Evolutionary conservation across 352 stramenopile genomes (phyloP).

Genomic region (Phytophthora fragariaefolia): DNA sequence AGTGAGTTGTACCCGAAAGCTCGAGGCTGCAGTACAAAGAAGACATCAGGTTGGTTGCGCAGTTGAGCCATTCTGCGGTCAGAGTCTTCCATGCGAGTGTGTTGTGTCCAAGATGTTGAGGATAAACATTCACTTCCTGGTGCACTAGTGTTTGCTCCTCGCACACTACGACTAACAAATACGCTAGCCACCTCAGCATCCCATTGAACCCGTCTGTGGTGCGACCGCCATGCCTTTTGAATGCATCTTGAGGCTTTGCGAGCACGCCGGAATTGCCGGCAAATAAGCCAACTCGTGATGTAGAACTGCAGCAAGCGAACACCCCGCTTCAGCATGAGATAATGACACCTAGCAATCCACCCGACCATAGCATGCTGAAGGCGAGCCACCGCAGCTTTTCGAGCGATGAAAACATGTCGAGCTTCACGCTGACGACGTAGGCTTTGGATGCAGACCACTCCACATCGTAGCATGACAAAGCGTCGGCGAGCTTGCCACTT

Average conservation of each 20-base stretch:
- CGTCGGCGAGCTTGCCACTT: constrained; percentile 47
- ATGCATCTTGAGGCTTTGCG: constrained; percentile 39
- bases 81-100: constrained; percentile 76
- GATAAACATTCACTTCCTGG: constrained; percentile 15
- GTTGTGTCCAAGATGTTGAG: constrained; percentile 44
- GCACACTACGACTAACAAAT: constrained; percentile 39
- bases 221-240: constrained; percentile 50
- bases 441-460: constrained; percentile 56
- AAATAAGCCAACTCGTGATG: constrained; percentile 62
- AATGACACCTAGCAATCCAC: constrained; percentile 55
- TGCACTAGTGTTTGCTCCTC: constrained; percentile 6
- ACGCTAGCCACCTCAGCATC: constrained; percentile 53
- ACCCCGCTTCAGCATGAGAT: constrained; percentile 42
- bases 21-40: constrained; percentile 59
- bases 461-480: constrained; percentile 35
- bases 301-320: constrained; percentile 51
- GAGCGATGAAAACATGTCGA: constrained; percentile 20
- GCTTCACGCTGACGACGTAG: constrained; percentile 47
- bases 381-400: constrained; percentile 37
- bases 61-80: constrained; percentile 66
- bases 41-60: constrained; percentile 50
- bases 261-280: constrained; percentile 47
- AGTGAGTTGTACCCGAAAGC: constrained; percentile 71
- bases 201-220: constrained; percentile 52
- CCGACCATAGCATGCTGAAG: constrained; percentile 63